Conservation (phyloP, 2,329 filamentous ascomycete species). For the Microdochium paspali region DNA sequence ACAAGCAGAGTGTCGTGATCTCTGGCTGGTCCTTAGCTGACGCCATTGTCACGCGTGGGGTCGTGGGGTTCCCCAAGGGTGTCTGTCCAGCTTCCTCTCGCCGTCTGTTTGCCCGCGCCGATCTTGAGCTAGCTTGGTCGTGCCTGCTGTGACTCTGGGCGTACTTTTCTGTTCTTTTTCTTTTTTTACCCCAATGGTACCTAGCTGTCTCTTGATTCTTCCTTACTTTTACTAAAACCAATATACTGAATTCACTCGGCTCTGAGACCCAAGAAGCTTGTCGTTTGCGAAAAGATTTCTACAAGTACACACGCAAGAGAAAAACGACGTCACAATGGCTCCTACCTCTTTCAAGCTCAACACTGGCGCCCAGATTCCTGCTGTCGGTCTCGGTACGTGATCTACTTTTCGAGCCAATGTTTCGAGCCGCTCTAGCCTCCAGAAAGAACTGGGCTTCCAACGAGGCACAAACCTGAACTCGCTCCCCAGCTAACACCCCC, state of each 20-base stretch:
- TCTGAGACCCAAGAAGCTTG: background rate
- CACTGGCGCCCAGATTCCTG: constrained; percentile 53
- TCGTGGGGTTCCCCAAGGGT: no score
- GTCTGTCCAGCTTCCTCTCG: no score
- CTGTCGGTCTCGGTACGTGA: constrained; percentile 47
- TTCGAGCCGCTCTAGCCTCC: no score
- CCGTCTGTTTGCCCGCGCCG: background rate
- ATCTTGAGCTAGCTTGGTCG: no score
- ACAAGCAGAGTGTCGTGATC: no score
- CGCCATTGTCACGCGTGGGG: no score
- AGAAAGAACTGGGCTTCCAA: no score
- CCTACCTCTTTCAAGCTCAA: constrained; percentile 53
- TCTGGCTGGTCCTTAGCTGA: no score
- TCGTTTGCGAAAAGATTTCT: background rate
- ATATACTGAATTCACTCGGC: background rate
- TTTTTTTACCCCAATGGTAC: background rate
- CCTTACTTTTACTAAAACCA: background rate
- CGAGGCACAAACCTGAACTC: no score
- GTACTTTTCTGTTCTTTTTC: background rate
- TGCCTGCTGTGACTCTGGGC: background rate
- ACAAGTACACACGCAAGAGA: background rate
- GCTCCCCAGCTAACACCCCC: constrained; percentile 1
- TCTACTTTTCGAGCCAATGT: no score
- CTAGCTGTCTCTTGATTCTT: background rate
- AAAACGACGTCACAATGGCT: constrained; percentile 31